Evolutionary conservation across 768 basidiomycete species (phyloP), one percentile per base, ranked within the genome.

Genomic region (Ramaria rubella): DNA sequence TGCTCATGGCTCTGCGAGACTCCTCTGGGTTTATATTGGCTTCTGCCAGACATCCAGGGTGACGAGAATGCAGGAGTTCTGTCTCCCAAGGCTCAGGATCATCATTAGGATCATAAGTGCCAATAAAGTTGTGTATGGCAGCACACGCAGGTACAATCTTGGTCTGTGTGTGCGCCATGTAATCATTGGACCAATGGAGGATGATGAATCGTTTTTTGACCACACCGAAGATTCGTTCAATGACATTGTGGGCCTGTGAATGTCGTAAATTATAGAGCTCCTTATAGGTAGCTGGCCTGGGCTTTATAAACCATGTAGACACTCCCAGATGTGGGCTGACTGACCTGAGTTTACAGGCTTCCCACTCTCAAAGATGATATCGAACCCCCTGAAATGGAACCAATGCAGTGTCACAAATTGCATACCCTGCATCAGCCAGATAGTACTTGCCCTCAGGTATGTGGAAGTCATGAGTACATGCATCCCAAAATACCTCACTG

Each of bases 21-120:
- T 62, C 53, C 24, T 58, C 61, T 7, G 57, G 45, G 19, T 38
- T 51, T 23, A 63, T 58, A 31, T 31, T 51, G 23, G 27, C 34
- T 24, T 46, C 2, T 21, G n/a, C 24, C 9, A 19, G 45, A 21
- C 12, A 9, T 21, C 21, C 45, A 48, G 52, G 44, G 65, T 58
- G n/a, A 64, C 24, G 6, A 64, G 63, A 14, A 68, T 49, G 58
- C 66, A 67, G 49, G 67, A 65, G 59, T 66, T n/a, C n/a, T n/a
- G n/a, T n/a, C n/a, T n/a, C n/a, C n/a, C n/a, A n/a, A n/a, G n/a
- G n/a, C n/a, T n/a, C n/a, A n/a, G n/a, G n/a, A n/a, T n/a, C n/a
- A n/a, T n/a, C n/a, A n/a, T n/a, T n/a, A n/a, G n/a, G n/a, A n/a
- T n/a, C n/a, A n/a, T n/a, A n/a, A n/a, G n/a, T n/a, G n/a, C n/a